phyloP scores from a whole-genome alignment of 805 yeast genomes.

The Monosporozyma servazzii region DNA sequence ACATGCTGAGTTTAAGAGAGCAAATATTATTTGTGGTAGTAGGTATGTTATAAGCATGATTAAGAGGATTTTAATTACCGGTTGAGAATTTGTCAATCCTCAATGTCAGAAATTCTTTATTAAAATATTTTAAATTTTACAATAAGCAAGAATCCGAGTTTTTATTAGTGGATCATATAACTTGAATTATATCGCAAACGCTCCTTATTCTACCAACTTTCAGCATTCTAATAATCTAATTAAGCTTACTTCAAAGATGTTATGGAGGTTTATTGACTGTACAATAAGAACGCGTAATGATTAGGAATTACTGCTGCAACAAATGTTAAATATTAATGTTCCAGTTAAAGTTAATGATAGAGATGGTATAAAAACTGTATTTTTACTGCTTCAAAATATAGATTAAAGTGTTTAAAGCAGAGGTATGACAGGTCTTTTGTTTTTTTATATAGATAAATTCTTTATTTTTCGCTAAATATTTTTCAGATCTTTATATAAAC shows the following conservation, averaged over 20 bases:
- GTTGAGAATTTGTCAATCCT: constrained; percentile 25
- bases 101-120: constrained; percentile 27
- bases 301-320: constrained; percentile 31
- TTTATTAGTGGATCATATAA: constrained; percentile 23
- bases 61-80: constrained; percentile 20
- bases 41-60: constrained; percentile 11
- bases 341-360: constrained; percentile 31
- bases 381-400: constrained; percentile 18
- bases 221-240: constrained; percentile 30
- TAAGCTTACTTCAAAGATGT: constrained; percentile 35
- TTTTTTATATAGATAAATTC: background rate
- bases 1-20: constrained; percentile 24
- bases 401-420: background rate
- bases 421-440: too few species aligned
- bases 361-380: constrained; percentile 37
- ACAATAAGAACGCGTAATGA: constrained; percentile 32
- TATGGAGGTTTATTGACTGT: constrained; percentile 31
- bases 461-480: background rate
- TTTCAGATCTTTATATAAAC: background rate
- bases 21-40: constrained; percentile 7
- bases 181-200: constrained; percentile 2
- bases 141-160: constrained; percentile 10
- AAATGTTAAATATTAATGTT: constrained; percentile 29
- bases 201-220: constrained; percentile 19
- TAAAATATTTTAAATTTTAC: constrained; percentile 26